Evolutionary conservation across 768 basidiomycete species (phyloP), one percentile per base, ranked within the genome.

Genomic region (Daedaleopsis sinensis): DNA sequence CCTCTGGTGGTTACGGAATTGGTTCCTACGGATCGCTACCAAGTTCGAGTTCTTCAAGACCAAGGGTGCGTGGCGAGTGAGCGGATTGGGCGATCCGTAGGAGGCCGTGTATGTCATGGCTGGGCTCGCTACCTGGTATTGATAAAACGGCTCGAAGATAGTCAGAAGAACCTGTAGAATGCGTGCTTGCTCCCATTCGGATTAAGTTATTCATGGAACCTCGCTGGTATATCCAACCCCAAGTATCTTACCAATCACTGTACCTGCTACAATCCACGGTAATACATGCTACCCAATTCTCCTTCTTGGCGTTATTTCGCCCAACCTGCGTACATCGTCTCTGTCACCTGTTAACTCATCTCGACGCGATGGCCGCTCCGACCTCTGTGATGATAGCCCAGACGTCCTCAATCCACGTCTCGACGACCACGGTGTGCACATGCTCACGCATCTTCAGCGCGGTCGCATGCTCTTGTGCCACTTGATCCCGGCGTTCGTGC

Each of bases 351-450:
- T 13, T 42, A 6, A n/a, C 39, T 65, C 60, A 64, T 58, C 74
- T 64, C 51, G 69, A 68, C 4, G 84, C 82, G 52, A 91, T 70
- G 5, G 80, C 79, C 19, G 81, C 78, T 5, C 90, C 90, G 0
- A 91, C 78, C 19, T 81, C 77, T 6, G 78, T 76, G 5, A 91
- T 81, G 24, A 88, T 68, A 52, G 86, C 80, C 75, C 88, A 80
- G 15, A 90, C 77, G 39, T 80, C 78, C 37, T 77, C 72, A 10
- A 82, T 77, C 68, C 89, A 84, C 15, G 78, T 76, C 52, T 90
- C 88, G 9, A 78, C 68, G 5, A 78, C 75, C 36, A 75, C 67
- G 35, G 70, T 74, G 60, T 84, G 85, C 47, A 81, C 66, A 47
- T 76, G 69, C 47, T 74, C 76, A 32, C 77, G 74, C 58, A 78